phyloP scores from a whole-genome alignment of 1,139 yeast genomes.

The Debaryomyces robertsiae region DNA sequence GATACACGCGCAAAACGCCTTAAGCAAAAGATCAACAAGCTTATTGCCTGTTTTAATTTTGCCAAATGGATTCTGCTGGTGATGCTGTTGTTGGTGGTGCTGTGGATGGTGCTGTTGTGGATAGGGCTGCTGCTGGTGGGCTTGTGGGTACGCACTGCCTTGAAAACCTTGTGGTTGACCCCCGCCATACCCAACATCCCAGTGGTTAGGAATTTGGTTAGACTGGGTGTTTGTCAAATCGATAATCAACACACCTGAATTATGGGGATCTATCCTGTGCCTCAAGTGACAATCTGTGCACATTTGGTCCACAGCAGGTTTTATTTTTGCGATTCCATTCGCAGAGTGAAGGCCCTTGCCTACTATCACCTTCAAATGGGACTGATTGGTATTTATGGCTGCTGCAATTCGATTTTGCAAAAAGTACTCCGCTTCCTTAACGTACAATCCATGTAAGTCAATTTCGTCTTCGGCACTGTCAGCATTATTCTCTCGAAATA shows the following conservation, averaged over 20 bases:
- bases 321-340: slow-evolving; percentile 80
- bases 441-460: slow-evolving; percentile 89
- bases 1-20: slow-evolving; percentile 14
- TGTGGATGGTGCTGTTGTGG: slow-evolving; percentile 25
- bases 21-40: slow-evolving; percentile 9
- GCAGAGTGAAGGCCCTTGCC: slow-evolving; percentile 93
- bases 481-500: slow-evolving; percentile 82
- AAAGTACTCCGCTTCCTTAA: slow-evolving; percentile 82
- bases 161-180: slow-evolving; percentile 32
- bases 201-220: slow-evolving; percentile 51
- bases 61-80: slow-evolving; percentile 20
- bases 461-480: slow-evolving; percentile 85
- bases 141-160: slow-evolving; percentile 25
- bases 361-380: slow-evolving; percentile 67
- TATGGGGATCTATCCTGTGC: slow-evolving; percentile 65
- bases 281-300: slow-evolving; percentile 66
- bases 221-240: slow-evolving; percentile 49
- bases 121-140: slow-evolving; percentile 26
- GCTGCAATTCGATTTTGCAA: slow-evolving; percentile 74
- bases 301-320: slow-evolving; percentile 83
- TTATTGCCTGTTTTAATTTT: slow-evolving; percentile 35
- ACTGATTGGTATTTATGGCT: slow-evolving; percentile 62
- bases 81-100: slow-evolving; percentile 21
- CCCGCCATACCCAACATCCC: slow-evolving; percentile 36
- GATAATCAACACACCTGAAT: slow-evolving; percentile 78